Evolutionary conservation across 2,329 filamentous ascomycete species (phyloP), one percentile per base, ranked within the genome.

Genomic region (Diplodia intermedia): DNA sequence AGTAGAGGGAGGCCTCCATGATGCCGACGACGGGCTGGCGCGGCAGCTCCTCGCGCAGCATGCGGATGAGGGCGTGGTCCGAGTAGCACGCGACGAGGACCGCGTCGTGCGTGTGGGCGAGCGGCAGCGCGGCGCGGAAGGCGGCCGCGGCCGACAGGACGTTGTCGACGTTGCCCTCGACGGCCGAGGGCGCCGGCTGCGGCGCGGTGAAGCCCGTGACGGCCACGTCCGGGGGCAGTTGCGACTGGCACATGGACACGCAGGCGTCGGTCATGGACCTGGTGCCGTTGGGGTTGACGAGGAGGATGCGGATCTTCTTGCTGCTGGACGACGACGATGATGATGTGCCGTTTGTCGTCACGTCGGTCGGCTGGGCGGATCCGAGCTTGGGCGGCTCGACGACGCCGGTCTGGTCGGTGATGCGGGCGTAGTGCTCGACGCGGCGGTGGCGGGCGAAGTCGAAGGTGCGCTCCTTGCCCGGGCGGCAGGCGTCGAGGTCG

Each of bases 191-290:
- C 0, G 83, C 80, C 1, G 82, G 81, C 26, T 79, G 71, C 0
- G 85, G 83, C 0, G 83, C 79, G 4, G 85, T 86, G 76, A 86
- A 86, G 26, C 82, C 83, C 12, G 80, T 78, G 0, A 86, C 78
- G 38, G 78, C 78, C 55, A 86, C 82, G 69, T 83, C 77, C 5
- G 81, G 76, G 1, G 84, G 82, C 0, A 86, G 76, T 15, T 80
- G 83, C 1, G 78, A 73, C 31, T 75, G 68, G 15, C 85, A 73
- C 56, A 80, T 81, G 14, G 77, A 74, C 1, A 86, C 74, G 73
- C 83, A 85, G 52, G 80, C 79, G 38, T 78, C 74, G 14, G 83
- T 85, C 82, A 85, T 85, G 55, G 76, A 78, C 11, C 75, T 73
- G 4, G 82, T 84, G 33, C 80, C 78, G 75, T 84, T 84, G 20